These are phyloP conservation scores for Scytalidium sp. DNA, from an alignment of 2,329 filamentous ascomycete genomes.

Conservation along the genomic window DNA sequence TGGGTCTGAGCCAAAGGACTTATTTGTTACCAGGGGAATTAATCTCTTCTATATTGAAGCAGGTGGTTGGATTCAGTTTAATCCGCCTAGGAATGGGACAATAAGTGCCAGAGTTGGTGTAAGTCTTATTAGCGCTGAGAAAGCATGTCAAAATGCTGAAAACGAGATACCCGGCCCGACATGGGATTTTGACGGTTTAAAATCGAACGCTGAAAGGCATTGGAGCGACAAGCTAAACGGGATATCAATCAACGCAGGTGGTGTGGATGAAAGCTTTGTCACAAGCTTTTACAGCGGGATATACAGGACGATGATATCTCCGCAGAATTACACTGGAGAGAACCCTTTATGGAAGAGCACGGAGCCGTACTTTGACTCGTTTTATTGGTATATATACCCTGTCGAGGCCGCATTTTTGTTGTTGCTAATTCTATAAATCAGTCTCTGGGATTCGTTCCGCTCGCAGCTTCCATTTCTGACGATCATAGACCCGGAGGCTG, in stretches of 20 bases:
- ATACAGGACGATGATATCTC: constrained; percentile 66
- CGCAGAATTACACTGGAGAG: constrained; percentile 71
- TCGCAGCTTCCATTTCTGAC: constrained; percentile 68
- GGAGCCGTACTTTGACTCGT: constrained; percentile 73
- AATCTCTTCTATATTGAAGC: constrained; percentile 53
- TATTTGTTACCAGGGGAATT: constrained; percentile 48
- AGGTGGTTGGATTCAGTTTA: constrained; percentile 61
- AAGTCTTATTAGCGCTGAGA: constrained; percentile 63
- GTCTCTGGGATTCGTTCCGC: constrained; percentile 70
- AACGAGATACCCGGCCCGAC: constrained; percentile 34
- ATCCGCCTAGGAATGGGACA: constrained; percentile 39
- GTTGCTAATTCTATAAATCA: constrained; percentile 61
- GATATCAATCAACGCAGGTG: constrained; percentile 48
- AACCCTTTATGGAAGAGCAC: constrained; percentile 64
- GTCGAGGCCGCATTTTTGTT: constrained; percentile 55
- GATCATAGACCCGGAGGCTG: constrained; percentile 59
- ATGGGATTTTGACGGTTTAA: constrained; percentile 57
- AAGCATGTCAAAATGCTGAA: constrained; percentile 59
- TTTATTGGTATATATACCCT: constrained; percentile 36
- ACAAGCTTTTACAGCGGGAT: constrained; percentile 67
- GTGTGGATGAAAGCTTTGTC: constrained; percentile 50
- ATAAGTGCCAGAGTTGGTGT: constrained; percentile 64
- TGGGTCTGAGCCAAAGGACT: constrained; percentile 39
- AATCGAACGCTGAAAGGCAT: constrained; percentile 47
- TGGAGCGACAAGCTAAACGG: constrained; percentile 62